Evolutionary conservation across 2,329 filamentous ascomycete genomes (phyloP), one percentile per base, ranked within the genome.

Genomic region (Tolypocladium endophyticum): DNA sequence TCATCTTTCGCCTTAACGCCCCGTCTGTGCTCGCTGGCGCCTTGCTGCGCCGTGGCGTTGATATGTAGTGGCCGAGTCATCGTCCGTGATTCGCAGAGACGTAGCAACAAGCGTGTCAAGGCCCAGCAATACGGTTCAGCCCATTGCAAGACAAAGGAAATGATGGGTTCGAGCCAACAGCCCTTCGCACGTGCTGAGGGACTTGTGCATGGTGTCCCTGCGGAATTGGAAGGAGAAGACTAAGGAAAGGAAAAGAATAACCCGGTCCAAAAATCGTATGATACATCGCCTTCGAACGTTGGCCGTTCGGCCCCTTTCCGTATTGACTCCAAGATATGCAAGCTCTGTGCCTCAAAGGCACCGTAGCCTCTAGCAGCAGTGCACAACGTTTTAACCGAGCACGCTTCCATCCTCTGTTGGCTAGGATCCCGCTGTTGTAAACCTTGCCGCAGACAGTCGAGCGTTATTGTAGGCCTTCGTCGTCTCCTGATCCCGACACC

Each of bases 201-300:
- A 23, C 30, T 35, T 18, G 20, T 23, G 50, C 50, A 53, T 2
- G 30, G 54, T 23, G 23, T 20, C 6, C 16, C n/a, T 18, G 33
- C n/a, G 28, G n/a, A 30, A 12, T n/a, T 43, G 23, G 41, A 25
- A 28, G 18, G 39, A 7, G 30, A 55, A 35, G 43, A 16, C 8
- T 33, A 52, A 61, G 59, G 59, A 59, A 57, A 62, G 45, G n/a
- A n/a, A n/a, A 57, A 39, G 23, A 60, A 14, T 14, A 53, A 58
- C 28, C 23, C 28, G 30, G 56, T 47, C 39, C n/a, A 55, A 56
- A 55, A 56, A 11, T 30, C 56, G 16, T 50, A 57, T 57, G 39
- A 41, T 57, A 57, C 56, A 57, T 23, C 12, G 35, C 18, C 55
- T 28, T 25, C 2, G 54, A 56, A 56, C 35, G 38, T 43, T 56